Base-by-base conservation (phyloP, 176 grass and related monocot species). In the Aegilops umbellulata region DNA sequence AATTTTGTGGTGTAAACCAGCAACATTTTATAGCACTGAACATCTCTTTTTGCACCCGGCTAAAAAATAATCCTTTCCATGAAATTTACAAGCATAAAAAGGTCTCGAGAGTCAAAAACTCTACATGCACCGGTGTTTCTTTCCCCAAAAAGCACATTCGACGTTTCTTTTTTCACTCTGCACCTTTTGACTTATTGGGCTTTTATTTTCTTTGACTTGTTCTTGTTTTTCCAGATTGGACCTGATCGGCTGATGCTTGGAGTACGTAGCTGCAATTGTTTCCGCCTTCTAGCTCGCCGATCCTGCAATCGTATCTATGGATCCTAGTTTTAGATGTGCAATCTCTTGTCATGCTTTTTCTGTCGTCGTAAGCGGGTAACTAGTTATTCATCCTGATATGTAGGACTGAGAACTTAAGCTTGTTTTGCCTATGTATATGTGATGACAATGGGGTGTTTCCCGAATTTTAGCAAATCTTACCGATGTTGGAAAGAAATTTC, bases 141-240 rank as follows among this genome's bases (percentile, higher is more conserved):
- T n/a, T 38, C 22, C 11, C 10, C 67, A 6, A 20, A 30, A 65
- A 65, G 13, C 30, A 67, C 26, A 14, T 32, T 68, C 20, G 0
- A 2, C 22, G 10, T 70, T 70, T 38, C 15, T 69, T 70, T 22
- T 38, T 23, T 12, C 71, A 25, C 7, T 47, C 7, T 14, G 24
- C 1, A 29, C 23, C 2, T 46, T 74, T 47, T 19, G 70, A 47
- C 15, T 27, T 71, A 39, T 71, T 6, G 35, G 20, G 49, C 20
- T 22, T 58, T 20, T 58, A 58, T 9, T 58, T 58, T 22, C 55
- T 58, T 58, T 3, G 20, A 44, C 26, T 32, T 4, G 7, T 68
- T 81, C 80, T 22, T 49, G 44, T 69, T 82, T 82, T 82, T 69
- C 53, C 62, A 69, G 80, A 47, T 69, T 69, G 38, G 44, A 53